Conservation (phyloP, 495 filamentous ascomycete genomes). For the Penicillium macrosclerotiorum region DNA sequence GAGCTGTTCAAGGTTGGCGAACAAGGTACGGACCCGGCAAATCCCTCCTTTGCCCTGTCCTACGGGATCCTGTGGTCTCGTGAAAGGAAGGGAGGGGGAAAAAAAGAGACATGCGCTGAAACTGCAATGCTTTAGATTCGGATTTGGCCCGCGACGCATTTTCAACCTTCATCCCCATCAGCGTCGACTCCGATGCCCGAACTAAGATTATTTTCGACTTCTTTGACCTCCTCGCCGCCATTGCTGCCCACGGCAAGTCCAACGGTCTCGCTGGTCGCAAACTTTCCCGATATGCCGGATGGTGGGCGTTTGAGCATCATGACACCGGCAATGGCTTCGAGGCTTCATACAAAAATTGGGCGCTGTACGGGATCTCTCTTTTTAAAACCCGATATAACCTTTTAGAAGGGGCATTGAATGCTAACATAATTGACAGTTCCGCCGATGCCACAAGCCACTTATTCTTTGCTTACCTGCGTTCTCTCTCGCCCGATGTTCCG, state of each 20-base stretch:
- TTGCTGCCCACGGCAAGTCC: slow-evolving; percentile 79
- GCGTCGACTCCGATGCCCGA: slow-evolving; percentile 83
- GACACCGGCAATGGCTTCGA: slow-evolving; percentile 91
- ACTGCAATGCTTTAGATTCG: slow-evolving; percentile 63
- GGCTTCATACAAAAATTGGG: slow-evolving; percentile 87
- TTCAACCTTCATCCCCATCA: slow-evolving; percentile 92
- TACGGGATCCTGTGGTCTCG: too few relatives aligned
- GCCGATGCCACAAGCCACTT: slow-evolving; percentile 95
- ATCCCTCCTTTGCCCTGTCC: slow-evolving; percentile 2
- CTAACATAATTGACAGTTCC: slow-evolving; percentile 54
- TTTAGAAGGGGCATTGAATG: background rate
- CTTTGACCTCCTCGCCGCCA: slow-evolving; percentile 87
- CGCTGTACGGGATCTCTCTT: slow-evolving; percentile 40
- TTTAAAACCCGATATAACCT: background rate
- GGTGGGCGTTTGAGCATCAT: slow-evolving; percentile 96
- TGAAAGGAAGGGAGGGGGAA: background rate
- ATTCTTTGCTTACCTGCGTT: slow-evolving; percentile 96
- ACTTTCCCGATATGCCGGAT: slow-evolving; percentile 90
- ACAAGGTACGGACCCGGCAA: slow-evolving; percentile 58
- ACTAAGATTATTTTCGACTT: slow-evolving; percentile 92
- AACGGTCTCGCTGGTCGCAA: slow-evolving; percentile 95
- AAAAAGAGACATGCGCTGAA: slow-evolving; percentile 7
- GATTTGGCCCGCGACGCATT: slow-evolving; percentile 90
- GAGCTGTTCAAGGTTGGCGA: slow-evolving; percentile 95
- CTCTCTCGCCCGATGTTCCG: slow-evolving; percentile 73